Evolutionary conservation across 2,329 filamentous ascomycete species (phyloP).

Genomic region (Xenoacremonium recifei): DNA sequence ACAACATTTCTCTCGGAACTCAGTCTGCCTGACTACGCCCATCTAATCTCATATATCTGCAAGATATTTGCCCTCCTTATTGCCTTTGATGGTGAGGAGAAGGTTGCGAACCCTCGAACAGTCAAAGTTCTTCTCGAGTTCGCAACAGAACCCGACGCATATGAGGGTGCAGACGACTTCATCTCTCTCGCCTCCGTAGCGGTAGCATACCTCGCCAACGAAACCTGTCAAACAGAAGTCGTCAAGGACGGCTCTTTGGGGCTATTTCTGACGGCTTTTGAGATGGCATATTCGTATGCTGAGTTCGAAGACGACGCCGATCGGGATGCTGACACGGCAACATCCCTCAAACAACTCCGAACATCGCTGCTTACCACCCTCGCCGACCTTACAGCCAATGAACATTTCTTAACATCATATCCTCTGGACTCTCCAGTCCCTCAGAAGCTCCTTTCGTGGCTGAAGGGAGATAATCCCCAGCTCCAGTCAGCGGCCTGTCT

Average conservation of each 20-base stretch:
- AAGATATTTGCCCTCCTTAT: slow-evolving; percentile 56
- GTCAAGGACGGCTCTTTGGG: slow-evolving; percentile 38
- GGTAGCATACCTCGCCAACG: slow-evolving; percentile 54
- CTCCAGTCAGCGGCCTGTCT: slow-evolving; percentile 60
- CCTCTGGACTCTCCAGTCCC: slow-evolving; percentile 42
- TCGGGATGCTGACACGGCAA: slow-evolving; percentile 41
- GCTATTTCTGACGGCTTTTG: slow-evolving; percentile 47
- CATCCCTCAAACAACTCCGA: slow-evolving; percentile 47
- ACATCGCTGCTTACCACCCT: slow-evolving; percentile 49
- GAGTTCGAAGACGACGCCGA: slow-evolving; percentile 39
- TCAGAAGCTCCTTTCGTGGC: slow-evolving; percentile 46
- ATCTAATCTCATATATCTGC: slow-evolving; percentile 52
- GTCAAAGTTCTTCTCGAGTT: slow-evolving; percentile 49
- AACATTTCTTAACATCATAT: slow-evolving; percentile 42
- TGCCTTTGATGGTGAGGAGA: slow-evolving; percentile 49
- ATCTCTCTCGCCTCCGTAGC: slow-evolving; percentile 50
- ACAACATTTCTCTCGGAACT: slow-evolving; percentile 48
- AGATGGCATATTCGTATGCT: slow-evolving; percentile 46
- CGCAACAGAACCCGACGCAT: slow-evolving; percentile 39
- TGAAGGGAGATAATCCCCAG: slow-evolving; percentile 37
- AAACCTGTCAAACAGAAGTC: slow-evolving; percentile 49
- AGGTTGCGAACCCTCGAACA: slow-evolving; percentile 43
- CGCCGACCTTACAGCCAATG: slow-evolving; percentile 52
- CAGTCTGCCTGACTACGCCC: slow-evolving; percentile 37
- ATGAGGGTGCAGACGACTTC: slow-evolving; percentile 54